These are phyloP conservation scores for Cercospora sojina DNA, from an alignment of 2,329 filamentous ascomycete species.

Conservation along the genomic window DNA sequence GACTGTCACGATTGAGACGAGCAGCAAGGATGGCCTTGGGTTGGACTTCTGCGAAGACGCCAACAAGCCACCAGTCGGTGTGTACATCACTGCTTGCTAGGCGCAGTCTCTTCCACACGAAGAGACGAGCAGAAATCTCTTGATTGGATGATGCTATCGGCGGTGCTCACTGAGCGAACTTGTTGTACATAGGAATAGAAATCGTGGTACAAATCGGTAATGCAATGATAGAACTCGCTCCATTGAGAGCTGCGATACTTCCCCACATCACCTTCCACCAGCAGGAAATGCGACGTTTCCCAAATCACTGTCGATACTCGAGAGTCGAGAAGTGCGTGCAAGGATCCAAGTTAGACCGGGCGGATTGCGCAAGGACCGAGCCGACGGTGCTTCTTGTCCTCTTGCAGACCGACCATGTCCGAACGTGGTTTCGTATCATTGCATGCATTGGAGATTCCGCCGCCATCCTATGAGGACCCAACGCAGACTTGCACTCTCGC, in stretches of 20 bases:
- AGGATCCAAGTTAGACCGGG: neutral
- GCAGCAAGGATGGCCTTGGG: conserved; percentile 20
- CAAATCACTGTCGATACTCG: neutral
- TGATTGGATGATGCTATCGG: neutral
- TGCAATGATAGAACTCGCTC: neutral
- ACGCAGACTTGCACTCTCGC: neutral
- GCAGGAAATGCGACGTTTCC: neutral
- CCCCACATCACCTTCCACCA: neutral
- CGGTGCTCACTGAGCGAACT: neutral
- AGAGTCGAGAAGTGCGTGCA: neutral
- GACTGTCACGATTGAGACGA: conserved; percentile 28
- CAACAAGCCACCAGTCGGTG: conserved; percentile 10
- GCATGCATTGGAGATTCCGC: neutral
- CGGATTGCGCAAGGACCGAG: neutral
- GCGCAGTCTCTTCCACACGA: neutral
- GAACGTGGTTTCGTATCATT: neutral
- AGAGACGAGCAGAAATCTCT: neutral
- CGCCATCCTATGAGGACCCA: neutral
- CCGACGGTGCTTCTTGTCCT: neutral
- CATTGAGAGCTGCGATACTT: neutral
- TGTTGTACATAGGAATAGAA: neutral
- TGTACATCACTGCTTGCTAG: conserved; percentile 18
- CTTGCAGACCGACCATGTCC: neutral
- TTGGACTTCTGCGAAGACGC: conserved; percentile 30
- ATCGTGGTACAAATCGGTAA: neutral